Conservation (phyloP, 768 basidiomycete genomes). For the Multifurca ochricompacta region DNA sequence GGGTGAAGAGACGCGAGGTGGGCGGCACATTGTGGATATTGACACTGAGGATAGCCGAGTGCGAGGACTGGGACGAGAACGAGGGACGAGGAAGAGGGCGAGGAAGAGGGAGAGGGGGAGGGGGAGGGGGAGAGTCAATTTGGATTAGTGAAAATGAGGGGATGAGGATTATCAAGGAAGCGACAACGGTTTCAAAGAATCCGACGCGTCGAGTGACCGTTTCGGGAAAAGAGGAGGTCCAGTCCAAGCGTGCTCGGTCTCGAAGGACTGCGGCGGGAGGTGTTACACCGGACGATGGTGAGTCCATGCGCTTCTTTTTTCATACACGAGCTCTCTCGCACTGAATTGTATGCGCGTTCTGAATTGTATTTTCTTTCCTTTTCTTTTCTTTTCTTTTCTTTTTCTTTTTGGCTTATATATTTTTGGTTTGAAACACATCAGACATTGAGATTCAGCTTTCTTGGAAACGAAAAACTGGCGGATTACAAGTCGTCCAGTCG, state of each 20-base stretch:
- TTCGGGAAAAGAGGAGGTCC: neutral
- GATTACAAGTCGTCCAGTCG: neutral
- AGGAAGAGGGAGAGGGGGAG: neutral
- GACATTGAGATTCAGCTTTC: neutral
- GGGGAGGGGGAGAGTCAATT: neutral
- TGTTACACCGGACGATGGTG: no score
- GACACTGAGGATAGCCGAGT: no score
- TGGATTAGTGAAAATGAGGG: neutral
- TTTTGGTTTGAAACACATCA: neutral
- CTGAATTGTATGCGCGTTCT: no score
- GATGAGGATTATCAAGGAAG: neutral
- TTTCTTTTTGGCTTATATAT: neutral
- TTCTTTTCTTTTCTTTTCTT: neutral
- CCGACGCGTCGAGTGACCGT: neutral
- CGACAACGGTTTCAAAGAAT: neutral
- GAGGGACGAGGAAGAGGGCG: no score
- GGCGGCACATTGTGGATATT: no score
- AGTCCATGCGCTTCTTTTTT: neutral
- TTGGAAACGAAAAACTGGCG: neutral
- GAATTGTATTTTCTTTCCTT: no score
- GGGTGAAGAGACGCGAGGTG: neutral
- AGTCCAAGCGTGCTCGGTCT: neutral
- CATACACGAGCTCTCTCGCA: no score
- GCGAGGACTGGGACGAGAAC: no score
- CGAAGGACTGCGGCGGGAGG: no score